phyloP scores from a whole-genome alignment of 1,284 basidiomycete species.

The Farysia itapuensis region DNA sequence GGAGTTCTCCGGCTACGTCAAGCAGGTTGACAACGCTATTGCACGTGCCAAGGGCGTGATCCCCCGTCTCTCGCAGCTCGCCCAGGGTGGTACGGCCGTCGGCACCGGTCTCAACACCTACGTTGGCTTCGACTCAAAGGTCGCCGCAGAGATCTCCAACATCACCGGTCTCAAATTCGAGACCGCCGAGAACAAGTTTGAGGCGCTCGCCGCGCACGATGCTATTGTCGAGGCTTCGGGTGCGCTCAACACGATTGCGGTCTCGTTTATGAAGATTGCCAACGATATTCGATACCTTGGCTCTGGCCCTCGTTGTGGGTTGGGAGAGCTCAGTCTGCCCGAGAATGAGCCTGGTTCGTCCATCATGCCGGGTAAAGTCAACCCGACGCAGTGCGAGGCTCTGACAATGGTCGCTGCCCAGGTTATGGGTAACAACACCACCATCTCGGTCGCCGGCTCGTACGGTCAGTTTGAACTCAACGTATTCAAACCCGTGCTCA shows the following conservation, averaged over 20 bases:
- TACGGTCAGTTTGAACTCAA: slow-evolving; percentile 99
- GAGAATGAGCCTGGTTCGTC: slow-evolving; percentile 99
- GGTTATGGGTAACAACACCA: slow-evolving; percentile 96
- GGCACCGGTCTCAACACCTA: slow-evolving; percentile 95
- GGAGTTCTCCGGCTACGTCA: slow-evolving; percentile 97
- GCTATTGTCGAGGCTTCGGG: slow-evolving; percentile 96
- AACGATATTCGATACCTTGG: slow-evolving; percentile 98
- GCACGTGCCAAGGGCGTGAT: slow-evolving; percentile 79
- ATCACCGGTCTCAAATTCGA: slow-evolving; percentile 87
- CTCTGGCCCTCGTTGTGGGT: slow-evolving; percentile 94
- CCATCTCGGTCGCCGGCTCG: slow-evolving; percentile 87
- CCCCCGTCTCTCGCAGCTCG: slow-evolving; percentile 84
- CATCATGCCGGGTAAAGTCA: slow-evolving; percentile 99
- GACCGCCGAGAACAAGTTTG: slow-evolving; percentile 99
- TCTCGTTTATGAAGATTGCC: slow-evolving; percentile 98
- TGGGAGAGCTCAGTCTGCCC: slow-evolving; percentile 90
- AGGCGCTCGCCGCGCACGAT: slow-evolving; percentile 94
- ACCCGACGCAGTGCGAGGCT: slow-evolving; percentile 99
- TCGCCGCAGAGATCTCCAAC: slow-evolving; percentile 88
- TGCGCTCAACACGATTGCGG: slow-evolving; percentile 90
- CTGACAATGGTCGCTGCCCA: slow-evolving; percentile 96
- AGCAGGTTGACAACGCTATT: slow-evolving; percentile 89
- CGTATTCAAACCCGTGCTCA: slow-evolving; percentile 98
- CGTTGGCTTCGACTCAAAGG: slow-evolving; percentile 91
- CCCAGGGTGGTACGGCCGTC: slow-evolving; percentile 97